phyloP scores from a whole-genome alignment of 116 monocot genomes.

The Papilionanthe hybrid region DNA sequence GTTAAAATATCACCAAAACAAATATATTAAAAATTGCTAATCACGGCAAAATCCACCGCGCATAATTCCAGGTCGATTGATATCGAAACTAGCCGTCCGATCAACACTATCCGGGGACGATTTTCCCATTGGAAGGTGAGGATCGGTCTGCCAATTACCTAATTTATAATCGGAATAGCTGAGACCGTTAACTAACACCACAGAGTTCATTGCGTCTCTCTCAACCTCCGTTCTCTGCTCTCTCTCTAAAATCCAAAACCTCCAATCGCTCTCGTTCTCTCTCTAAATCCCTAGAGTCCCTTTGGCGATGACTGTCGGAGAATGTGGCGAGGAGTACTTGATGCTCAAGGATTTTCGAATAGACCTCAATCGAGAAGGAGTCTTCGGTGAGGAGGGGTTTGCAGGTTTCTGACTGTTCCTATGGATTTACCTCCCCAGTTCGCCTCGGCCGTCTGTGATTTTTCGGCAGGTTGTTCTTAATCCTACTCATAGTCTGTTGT shows the following conservation, averaged over 20 bases:
- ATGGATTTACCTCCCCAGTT: slow-evolving; percentile 68
- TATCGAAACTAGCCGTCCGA: neutral
- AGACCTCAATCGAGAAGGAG: slow-evolving; percentile 24
- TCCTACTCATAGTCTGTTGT: neutral
- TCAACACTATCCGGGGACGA: neutral
- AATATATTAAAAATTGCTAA: no score
- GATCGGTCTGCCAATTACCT: slow-evolving; percentile 5
- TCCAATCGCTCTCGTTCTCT: neutral
- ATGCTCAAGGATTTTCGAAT: slow-evolving; percentile 29
- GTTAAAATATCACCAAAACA: no score
- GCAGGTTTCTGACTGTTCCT: slow-evolving; percentile 54
- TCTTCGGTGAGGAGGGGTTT: slow-evolving; percentile 17
- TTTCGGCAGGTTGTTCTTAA: slow-evolving; percentile 41
- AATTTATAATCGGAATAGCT: slow-evolving; percentile 1
- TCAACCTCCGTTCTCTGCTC: slow-evolving; percentile 4
- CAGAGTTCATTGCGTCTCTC: neutral
- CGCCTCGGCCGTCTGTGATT: slow-evolving; percentile 46
- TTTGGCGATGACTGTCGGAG: slow-evolving; percentile 20
- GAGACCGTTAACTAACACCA: slow-evolving; percentile 9
- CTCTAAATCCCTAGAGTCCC: slow-evolving; percentile 3
- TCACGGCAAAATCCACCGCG: no score
- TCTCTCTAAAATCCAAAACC: neutral
- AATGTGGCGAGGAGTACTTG: slow-evolving; percentile 24
- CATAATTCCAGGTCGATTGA: neutral
- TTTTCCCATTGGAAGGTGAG: neutral